Evolutionary conservation across 192 early-diverging fungal species (phyloP).

Genomic region (Gaertneriomyces sp.): DNA sequence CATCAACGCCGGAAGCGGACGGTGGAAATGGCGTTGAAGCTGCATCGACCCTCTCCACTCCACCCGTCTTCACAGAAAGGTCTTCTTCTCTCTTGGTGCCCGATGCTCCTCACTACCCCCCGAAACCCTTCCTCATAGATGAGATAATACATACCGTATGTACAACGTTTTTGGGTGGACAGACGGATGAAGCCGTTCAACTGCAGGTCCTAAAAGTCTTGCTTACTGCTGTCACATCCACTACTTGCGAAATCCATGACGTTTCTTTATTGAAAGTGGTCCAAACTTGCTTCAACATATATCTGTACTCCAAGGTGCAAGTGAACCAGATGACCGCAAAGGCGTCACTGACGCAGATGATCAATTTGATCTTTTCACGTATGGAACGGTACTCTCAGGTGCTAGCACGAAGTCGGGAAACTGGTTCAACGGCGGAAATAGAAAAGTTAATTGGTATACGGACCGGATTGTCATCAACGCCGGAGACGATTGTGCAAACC

Average conservation of each 20-base stretch:
- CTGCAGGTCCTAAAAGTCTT: conserved; percentile 58
- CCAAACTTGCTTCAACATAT: conserved; percentile 53
- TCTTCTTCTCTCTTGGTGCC: conserved; percentile 16
- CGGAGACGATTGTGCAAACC: too few species aligned
- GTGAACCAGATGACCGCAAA: conserved; percentile 52
- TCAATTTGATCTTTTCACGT: conserved; percentile 53
- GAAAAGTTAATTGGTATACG: conserved; percentile 29
- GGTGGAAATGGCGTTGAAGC: neutral
- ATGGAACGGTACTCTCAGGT: conserved; percentile 54
- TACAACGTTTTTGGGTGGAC: conserved; percentile 37
- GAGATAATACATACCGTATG: conserved; percentile 54
- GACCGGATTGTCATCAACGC: too few species aligned
- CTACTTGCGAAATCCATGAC: conserved; percentile 48
- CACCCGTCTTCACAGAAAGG: conserved; percentile 3
- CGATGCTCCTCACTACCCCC: conserved; percentile 16
- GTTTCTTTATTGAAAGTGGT: conserved; percentile 47
- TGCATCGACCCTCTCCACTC: neutral
- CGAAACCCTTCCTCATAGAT: conserved; percentile 49
- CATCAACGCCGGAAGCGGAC: conserved; percentile 1
- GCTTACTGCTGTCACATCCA: conserved; percentile 51
- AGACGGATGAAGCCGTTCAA: conserved; percentile 49
- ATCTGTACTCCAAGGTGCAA: conserved; percentile 36
- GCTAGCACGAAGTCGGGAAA: conserved; percentile 35
- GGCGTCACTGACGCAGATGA: conserved; percentile 56
- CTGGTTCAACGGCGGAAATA: conserved; percentile 31